Percentiles rank a stretch among this genome's conserved stretches.
Conservation (phyloP, 2,329 filamentous ascomycete species). For the Phoma sp. region DNA sequence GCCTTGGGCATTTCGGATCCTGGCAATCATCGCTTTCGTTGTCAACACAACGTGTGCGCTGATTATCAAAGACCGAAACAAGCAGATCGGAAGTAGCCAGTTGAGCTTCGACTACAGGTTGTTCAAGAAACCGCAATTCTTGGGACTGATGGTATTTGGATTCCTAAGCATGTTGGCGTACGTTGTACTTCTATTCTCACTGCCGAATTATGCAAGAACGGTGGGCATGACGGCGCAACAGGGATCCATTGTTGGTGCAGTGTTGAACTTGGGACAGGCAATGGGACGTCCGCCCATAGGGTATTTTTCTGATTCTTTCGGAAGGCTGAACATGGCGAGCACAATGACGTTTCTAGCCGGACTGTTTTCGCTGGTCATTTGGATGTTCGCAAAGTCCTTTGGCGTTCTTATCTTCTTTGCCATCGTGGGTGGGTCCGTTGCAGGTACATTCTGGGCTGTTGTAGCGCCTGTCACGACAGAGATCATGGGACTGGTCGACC, state of each 20-base stretch:
- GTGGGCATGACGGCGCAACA: constrained; percentile 71
- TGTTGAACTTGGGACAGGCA: constrained; percentile 71
- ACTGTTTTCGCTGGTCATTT: constrained; percentile 71
- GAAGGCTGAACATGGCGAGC: constrained; percentile 74
- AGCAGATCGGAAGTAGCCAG: constrained; percentile 70
- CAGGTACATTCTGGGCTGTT: constrained; percentile 70
- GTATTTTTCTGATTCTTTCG: constrained; percentile 71
- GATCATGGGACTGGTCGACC: constrained; percentile 71
- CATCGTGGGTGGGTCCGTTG: constrained; percentile 68
- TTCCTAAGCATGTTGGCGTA: constrained; percentile 77
- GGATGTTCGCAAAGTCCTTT: constrained; percentile 72
- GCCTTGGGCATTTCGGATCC: constrained; percentile 69
- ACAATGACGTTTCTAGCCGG: constrained; percentile 68
- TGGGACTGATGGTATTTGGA: constrained; percentile 70
- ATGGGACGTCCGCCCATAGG: constrained; percentile 75
- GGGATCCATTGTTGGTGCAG: constrained; percentile 72
- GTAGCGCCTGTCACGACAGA: constrained; percentile 74
- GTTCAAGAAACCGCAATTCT: constrained; percentile 67
- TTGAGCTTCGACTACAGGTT: constrained; percentile 55
- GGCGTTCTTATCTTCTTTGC: constrained; percentile 74
- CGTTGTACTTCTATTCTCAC: constrained; percentile 75
- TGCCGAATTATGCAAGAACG: constrained; percentile 73
- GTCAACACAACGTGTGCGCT: constrained; percentile 69
- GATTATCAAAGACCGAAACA: constrained; percentile 74
- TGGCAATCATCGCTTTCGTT: constrained; percentile 67